Base-by-base conservation (phyloP, 73 alveolate genomes). In the Symbiodinium pilosum region DNA sequence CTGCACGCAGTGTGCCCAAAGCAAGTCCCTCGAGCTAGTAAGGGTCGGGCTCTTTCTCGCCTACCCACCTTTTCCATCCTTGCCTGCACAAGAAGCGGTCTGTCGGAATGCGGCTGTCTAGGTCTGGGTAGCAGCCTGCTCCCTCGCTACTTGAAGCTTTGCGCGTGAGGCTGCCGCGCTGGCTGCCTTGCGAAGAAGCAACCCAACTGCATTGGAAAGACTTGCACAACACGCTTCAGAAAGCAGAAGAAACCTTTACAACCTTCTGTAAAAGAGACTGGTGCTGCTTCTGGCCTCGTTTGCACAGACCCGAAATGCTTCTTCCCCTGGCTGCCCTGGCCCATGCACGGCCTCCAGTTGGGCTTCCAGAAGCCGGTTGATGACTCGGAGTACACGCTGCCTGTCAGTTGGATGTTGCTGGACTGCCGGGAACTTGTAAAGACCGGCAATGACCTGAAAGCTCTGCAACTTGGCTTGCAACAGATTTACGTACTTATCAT, bases 31-130 rank as follows among this genome's bases (percentile, higher is more conserved):
- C n/a, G n/a, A n/a, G n/a, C 32, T n/a, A 54, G 20, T 30, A 39
- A 6, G 84, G 84, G 34, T 18, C 16, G 41, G 84, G 85, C 85
- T 73, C 85, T n/a, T 73, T 73, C 85, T 12, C 85, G 41, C 85
- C 85, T 30, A 24, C 85, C 47, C 26, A 30, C 85, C 85, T 73
- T 73, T 32, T 73, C 85, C 85, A 73, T 73, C 30, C 43, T n/a
- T 9, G 85, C 85, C 84, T 69, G 39, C n/a, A 39, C 41, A 69
- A 11, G 18, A 21, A 69, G 24, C 41, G 24, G 41, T 28, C 34
- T 28, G 41, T 68, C 16, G 11, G 30, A 20, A 24, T 1, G 4
- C 84, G 0, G 0, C 42, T 5, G 7, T 21, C 39, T 16, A 26
- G 2, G 11, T 5, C 36, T 12, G 34, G n/a, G n/a, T n/a, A 4